phyloP scores from a whole-genome alignment of 2,329 filamentous ascomycete species.

The Alternaria sp. region DNA sequence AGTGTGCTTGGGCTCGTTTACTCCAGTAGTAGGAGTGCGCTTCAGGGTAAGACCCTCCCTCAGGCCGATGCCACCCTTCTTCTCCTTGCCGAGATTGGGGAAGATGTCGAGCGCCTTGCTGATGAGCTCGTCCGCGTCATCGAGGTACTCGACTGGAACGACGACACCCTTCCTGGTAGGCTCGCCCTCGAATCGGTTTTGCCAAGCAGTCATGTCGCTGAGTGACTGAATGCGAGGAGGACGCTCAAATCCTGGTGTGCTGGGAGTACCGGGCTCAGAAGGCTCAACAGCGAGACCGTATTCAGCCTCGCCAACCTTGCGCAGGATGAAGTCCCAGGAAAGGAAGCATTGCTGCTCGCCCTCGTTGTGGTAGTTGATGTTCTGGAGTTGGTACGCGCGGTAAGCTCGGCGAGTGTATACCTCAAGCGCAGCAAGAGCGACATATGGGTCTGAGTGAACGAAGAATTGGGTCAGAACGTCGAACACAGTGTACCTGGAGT shows the following conservation, averaged over 20 bases:
- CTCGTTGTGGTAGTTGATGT: constrained; percentile 84
- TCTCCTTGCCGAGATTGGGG: constrained; percentile 63
- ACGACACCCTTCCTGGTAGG: constrained; percentile 91
- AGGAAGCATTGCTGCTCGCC: constrained; percentile 78
- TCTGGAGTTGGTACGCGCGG: constrained; percentile 90
- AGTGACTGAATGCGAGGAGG: constrained; percentile 86
- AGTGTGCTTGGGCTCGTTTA: constrained; percentile 57
- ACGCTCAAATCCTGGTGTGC: constrained; percentile 71
- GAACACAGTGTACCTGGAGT: constrained; percentile 98
- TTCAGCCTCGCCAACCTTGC: constrained; percentile 91
- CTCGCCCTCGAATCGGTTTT: constrained; percentile 72
- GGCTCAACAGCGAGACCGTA: constrained; percentile 83
- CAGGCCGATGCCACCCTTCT: constrained; percentile 57
- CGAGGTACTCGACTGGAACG: constrained; percentile 88
- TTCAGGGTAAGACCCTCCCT: constrained; percentile 63
- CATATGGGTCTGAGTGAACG: constrained; percentile 90
- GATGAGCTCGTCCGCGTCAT: constrained; percentile 89
- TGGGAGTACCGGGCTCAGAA: constrained; percentile 73
- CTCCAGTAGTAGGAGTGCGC: constrained; percentile 61
- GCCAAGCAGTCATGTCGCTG: constrained; percentile 92
- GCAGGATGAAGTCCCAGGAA: constrained; percentile 94
- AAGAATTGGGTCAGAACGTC: constrained; percentile 97
- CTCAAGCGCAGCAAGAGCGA: constrained; percentile 89
- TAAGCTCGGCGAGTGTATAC: constrained; percentile 97
- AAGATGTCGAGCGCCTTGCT: constrained; percentile 84